These are phyloP conservation scores for Discostella stelligeroides DNA, from an alignment of 108 stramenopile species.

Conservation along the genomic window DNA sequence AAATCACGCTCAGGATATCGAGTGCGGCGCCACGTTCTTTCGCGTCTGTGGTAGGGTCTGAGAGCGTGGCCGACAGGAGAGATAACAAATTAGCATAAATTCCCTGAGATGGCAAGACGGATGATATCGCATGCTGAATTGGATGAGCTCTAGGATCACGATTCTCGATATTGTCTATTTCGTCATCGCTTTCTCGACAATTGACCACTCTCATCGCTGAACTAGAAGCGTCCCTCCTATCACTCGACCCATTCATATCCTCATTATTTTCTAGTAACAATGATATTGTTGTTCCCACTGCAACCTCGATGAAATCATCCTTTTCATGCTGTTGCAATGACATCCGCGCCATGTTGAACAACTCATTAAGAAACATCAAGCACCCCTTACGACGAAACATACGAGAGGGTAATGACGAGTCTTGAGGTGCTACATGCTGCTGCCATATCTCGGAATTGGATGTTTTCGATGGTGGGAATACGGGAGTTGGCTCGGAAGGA, in stretches of 20 bases:
- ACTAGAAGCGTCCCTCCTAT: background rate
- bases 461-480: slow-evolving; percentile 1
- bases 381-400: slow-evolving; percentile 69
- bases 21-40: slow-evolving; percentile 77
- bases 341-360: slow-evolving; percentile 86
- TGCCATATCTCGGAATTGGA: slow-evolving; percentile 55
- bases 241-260: background rate
- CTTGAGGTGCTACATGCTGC: slow-evolving; percentile 85
- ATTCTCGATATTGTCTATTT: background rate
- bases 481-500: background rate
- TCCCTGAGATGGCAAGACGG: background rate
- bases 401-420: slow-evolving; percentile 72
- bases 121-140: slow-evolving; percentile 7
- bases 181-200: no score
- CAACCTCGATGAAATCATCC: slow-evolving; percentile 79
- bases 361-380: slow-evolving; percentile 76
- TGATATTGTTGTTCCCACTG: slow-evolving; percentile 63
- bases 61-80: slow-evolving; percentile 67
- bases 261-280: slow-evolving; percentile 5
- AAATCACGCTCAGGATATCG: slow-evolving; percentile 76
- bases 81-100: slow-evolving; percentile 59
- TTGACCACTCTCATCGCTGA: background rate
- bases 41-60: slow-evolving; percentile 74
- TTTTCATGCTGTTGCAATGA: slow-evolving; percentile 84
- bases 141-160: background rate